A percentile compares a stretch with the other conserved stretches of the same genome.
These are phyloP conservation scores for Xylaria polymorpha DNA, from an alignment of 2,329 filamentous ascomycete species.

Conservation along the genomic window DNA sequence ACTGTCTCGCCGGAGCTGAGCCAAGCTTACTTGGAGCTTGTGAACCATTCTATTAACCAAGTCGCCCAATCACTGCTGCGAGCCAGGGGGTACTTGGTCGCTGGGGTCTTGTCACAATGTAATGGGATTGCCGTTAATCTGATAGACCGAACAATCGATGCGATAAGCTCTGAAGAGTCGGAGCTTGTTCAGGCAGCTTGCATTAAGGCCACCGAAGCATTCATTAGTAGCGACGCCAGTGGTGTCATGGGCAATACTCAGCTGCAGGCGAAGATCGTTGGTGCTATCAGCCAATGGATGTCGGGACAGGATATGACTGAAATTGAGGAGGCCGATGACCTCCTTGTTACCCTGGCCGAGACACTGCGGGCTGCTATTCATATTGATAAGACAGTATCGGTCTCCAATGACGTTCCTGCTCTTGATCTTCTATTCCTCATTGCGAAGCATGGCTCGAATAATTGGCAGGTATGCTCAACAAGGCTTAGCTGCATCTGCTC, in stretches of 20 bases:
- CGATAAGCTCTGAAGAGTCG: constrained; percentile 78
- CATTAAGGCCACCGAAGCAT: constrained; percentile 83
- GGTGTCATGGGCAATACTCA: constrained; percentile 68
- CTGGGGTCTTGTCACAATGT: constrained; percentile 80
- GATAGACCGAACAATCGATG: constrained; percentile 78
- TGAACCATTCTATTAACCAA: constrained; percentile 79
- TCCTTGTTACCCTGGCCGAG: constrained; percentile 90
- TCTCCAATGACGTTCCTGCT: constrained; percentile 77
- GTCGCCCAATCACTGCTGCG: constrained; percentile 80
- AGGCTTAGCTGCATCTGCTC: not conserved
- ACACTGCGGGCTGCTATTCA: constrained; percentile 85
- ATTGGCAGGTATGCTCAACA: constrained; percentile 73
- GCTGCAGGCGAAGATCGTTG: constrained; percentile 59
- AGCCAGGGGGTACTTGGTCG: constrained; percentile 87
- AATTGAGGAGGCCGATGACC: constrained; percentile 87
- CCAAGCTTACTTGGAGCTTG: constrained; percentile 80
- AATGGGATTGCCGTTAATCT: constrained; percentile 72
- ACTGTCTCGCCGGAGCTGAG: constrained; percentile 75
- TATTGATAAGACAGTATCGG: constrained; percentile 78
- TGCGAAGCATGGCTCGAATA: constrained; percentile 86
- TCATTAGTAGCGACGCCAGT: constrained; percentile 62
- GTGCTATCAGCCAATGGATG: constrained; percentile 78
- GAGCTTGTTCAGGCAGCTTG: constrained; percentile 94
- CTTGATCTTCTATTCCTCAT: constrained; percentile 88
- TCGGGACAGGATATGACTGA: constrained; percentile 83